Conservation (phyloP, 495 filamentous ascomycete genomes). For the Neurospora africana region DNA sequence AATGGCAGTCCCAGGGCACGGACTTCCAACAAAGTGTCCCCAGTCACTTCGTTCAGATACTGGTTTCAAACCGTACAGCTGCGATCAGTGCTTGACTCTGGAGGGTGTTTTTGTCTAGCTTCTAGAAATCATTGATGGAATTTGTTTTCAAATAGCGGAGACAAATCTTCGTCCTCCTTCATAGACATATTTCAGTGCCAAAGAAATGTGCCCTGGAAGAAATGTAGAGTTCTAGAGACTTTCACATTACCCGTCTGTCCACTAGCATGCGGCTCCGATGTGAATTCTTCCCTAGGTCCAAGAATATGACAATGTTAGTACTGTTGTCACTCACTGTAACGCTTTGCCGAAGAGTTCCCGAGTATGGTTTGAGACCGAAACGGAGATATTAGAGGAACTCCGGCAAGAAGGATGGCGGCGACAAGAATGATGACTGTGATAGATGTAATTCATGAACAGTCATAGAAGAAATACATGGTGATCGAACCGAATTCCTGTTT, state of each 20-base stretch:
- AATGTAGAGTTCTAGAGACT: background rate
- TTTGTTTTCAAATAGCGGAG: background rate
- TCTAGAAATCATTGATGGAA: background rate
- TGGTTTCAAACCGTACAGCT: slow-evolving; percentile 51
- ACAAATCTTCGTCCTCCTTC: background rate
- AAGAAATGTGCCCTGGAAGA: background rate
- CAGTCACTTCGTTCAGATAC: slow-evolving; percentile 36
- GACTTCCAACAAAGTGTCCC: no score
- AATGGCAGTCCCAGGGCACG: no score
- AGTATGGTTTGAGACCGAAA: background rate
- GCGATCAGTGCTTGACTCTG: background rate
- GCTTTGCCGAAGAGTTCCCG: background rate
- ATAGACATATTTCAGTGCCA: background rate
- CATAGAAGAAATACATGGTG: background rate
- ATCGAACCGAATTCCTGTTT: background rate
- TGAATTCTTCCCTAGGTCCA: background rate
- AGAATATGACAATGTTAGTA: background rate
- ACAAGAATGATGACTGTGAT: background rate
- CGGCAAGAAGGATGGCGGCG: background rate
- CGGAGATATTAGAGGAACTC: background rate
- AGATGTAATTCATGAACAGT: background rate
- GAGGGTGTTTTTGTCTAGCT: background rate
- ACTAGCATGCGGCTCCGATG: background rate
- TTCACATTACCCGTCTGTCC: background rate
- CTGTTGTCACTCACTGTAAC: background rate